Base-by-base conservation (phyloP, 1,284 basidiomycete species). In the Paramarasmius palmivorus region DNA sequence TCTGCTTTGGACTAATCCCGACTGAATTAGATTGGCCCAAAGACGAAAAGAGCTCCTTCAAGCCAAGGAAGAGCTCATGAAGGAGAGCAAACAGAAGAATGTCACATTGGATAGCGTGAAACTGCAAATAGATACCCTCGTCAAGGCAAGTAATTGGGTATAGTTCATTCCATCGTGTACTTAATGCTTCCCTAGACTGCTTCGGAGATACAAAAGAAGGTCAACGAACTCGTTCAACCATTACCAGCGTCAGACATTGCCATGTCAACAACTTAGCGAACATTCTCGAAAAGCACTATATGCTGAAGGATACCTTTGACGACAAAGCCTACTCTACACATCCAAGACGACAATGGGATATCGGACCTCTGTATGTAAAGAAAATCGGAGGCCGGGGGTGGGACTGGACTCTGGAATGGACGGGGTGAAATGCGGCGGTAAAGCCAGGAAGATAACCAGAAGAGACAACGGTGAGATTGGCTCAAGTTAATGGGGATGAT, bases 31-130 rank as follows among this genome's bases (percentile, higher is more conserved):
- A 56, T 75, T 91, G 35, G 88, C 90, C 58, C 75, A 79, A 57
- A 80, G 67, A 60, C 81, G 78, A 61, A 88, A 83, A 64, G 85
- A 88, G 52, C 78, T 91, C 38, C 55, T 75, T 20, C 71, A 77
- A 44, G 75, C 83, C 59, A 90, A 88, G 64, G 90, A 92, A 57
- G 85, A 88, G 12, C 74, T 91, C 44, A 73, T 90, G 50, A 89
- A 86, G 62, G 77, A 88, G 63, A 86, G 85, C 73, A 89, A 84
- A 67, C 64, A 74, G 4, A 87, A 89, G 62, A 67, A 75, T 19
- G 67, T 76, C 40, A 86, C 81, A n/a, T 77, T 88, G 73, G 89
- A 92, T 62, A 84, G 68, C 59, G 83, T 92, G 59, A 90, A 89
- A 65, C 61, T 73, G 2, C 87, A 90, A 58, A 84, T 92, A 52